Evolutionary conservation across 306 rosid genomes (phyloP).

Genomic region (Glycyrrhiza uralensis): DNA sequence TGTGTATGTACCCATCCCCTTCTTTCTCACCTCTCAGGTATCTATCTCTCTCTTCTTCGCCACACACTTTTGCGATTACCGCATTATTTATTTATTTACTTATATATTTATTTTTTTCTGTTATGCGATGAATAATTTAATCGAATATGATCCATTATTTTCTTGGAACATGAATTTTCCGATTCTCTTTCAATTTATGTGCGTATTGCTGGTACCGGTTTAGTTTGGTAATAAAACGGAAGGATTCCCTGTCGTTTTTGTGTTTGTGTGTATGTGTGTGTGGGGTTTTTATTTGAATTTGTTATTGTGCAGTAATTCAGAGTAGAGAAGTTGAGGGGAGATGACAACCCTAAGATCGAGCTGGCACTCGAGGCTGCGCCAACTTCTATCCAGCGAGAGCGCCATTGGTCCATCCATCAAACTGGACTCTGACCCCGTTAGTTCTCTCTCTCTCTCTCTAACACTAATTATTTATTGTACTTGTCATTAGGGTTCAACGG

Average conservation of each 20-base stretch:
- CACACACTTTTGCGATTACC: neutral
- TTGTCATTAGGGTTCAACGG: constrained; percentile 18
- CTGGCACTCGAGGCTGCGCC: constrained; percentile 89
- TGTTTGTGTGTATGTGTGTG: neutral
- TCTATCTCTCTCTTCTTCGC: neutral
- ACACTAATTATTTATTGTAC: neutral
- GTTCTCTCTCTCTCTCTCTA: constrained; percentile 12
- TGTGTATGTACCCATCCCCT: constrained; percentile 45
- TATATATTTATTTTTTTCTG: neutral
- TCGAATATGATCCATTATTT: constrained; percentile 20
- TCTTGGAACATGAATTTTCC: neutral
- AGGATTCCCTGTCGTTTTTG: constrained; percentile 19
- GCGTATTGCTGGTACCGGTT: neutral
- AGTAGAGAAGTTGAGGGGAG: constrained; percentile 63
- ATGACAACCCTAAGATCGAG: constrained; percentile 76
- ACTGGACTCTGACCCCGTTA: constrained; percentile 75
- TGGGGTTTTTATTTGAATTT: neutral
- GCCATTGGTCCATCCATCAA: constrained; percentile 71
- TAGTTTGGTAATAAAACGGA: constrained; percentile 2
- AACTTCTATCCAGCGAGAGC: constrained; percentile 75
- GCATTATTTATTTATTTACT: neutral
- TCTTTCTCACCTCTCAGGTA: constrained; percentile 62
- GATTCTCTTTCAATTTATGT: constrained; percentile 9
- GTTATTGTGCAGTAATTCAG: constrained; percentile 39
- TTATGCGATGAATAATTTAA: neutral